phyloP scores from a whole-genome alignment of 2,329 filamentous ascomycete genomes.

The Penicillium palitans region DNA sequence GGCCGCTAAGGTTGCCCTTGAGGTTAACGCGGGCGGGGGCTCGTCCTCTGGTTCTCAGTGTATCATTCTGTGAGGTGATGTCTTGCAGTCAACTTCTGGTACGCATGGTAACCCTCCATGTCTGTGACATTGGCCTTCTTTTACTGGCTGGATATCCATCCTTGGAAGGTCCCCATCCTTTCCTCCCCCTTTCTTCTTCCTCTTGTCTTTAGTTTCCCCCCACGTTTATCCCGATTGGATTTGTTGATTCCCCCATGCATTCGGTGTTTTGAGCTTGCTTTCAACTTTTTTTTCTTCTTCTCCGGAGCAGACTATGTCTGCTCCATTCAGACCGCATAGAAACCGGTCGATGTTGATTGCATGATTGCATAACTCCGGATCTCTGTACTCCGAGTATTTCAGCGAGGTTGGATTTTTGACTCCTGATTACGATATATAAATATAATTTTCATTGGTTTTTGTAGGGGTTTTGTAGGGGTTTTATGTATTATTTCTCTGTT shows the following conservation, averaged over 20 bases:
- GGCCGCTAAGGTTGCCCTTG: slow-evolving; percentile 86
- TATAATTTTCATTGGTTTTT: not conserved
- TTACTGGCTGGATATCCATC: not conserved
- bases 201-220: slow-evolving; percentile 1
- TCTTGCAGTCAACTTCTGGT: not conserved
- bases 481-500: not conserved
- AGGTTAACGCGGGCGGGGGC: slow-evolving; percentile 45
- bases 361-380: slow-evolving; percentile 17
- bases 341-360: slow-evolving; percentile 1
- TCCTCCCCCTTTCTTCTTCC: slow-evolving; percentile 3
- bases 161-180: not conserved
- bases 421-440: slow-evolving; percentile 2
- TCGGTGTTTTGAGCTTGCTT: slow-evolving; percentile 15
- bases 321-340: not conserved
- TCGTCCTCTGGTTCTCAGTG: slow-evolving; percentile 36
- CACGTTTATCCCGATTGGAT: not conserved
- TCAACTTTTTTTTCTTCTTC: slow-evolving; percentile 9
- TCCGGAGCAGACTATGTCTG: not conserved
- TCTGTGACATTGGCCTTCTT: not conserved
- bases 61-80: slow-evolving; percentile 35
- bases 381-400: slow-evolving; percentile 20
- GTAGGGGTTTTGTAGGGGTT: not conserved
- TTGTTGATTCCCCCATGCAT: slow-evolving; percentile 27
- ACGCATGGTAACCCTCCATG: not conserved
- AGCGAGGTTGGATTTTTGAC: slow-evolving; percentile 23